A percentile compares a stretch with the other conserved stretches of the same genome.
Evolutionary conservation across 139 green algal species (phyloP).

Genomic region (Eudorina sp.): DNA sequence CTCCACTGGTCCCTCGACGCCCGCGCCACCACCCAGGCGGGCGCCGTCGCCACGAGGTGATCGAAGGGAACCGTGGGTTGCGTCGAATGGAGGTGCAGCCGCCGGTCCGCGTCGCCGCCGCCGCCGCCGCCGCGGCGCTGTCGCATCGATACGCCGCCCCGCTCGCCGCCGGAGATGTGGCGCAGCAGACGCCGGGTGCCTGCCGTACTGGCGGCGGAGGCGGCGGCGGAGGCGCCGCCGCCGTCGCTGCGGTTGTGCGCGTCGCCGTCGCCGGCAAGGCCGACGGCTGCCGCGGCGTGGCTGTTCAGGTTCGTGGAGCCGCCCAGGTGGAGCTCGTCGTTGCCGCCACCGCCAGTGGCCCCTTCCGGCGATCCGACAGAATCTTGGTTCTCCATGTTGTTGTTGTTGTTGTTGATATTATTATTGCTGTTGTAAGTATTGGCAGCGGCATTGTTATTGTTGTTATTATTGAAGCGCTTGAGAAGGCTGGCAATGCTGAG

Average conservation of each 20-base stretch:
- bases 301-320: no score
- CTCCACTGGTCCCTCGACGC: neutral
- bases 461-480: neutral
- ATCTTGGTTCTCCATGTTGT: no score
- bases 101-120: neutral
- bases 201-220: neutral
- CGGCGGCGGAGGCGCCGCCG: neutral
- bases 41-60: neutral
- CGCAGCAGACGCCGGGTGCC: neutral
- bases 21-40: neutral
- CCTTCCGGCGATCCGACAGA: no score
- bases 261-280: neutral
- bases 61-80: no score
- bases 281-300: no score
- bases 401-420: no score
- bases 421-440: no score
- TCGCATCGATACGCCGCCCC: neutral
- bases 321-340: no score
- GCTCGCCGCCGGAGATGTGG: neutral
- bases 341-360: no score
- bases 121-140: neutral
- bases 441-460: no score
- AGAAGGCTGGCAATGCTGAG: neutral
- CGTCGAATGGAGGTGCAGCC: neutral
- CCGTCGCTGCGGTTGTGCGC: neutral